A percentile compares a stretch with the other conserved stretches of the same genome.
phyloP scores from a whole-genome alignment of 495 filamentous ascomycete species.

The Trichoderma asperelloides region DNA sequence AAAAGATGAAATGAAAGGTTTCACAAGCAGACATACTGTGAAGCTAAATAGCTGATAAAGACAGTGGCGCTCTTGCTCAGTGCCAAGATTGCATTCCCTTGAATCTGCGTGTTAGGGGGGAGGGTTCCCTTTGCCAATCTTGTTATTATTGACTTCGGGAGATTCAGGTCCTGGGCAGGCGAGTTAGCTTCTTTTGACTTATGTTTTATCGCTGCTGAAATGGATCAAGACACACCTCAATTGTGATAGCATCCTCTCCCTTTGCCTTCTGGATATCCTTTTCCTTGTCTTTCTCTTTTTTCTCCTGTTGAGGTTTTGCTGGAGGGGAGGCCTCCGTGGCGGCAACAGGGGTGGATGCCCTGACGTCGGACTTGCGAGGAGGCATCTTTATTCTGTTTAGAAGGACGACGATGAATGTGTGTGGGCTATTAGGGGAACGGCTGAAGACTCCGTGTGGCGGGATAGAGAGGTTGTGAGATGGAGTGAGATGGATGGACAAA shows the following conservation, averaged over 20 bases:
- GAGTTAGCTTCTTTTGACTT: not conserved
- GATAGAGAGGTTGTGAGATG: not conserved
- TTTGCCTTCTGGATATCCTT: conserved; percentile 22
- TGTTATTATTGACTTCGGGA: conserved; percentile 89
- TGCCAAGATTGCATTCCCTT: conserved; percentile 85
- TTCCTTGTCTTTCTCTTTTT: conserved; percentile 22
- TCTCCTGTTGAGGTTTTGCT: conserved; percentile 20
- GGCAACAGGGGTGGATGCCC: not conserved
- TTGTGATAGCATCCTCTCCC: conserved; percentile 26
- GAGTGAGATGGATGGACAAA: not conserved
- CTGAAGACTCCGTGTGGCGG: too few species aligned
- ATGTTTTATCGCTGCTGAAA: too few species aligned
- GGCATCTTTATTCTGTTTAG: conserved; percentile 21
- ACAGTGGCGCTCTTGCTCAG: conserved; percentile 91
- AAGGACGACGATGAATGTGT: not conserved
- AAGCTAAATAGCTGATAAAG: conserved; percentile 83
- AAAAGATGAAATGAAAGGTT: too few species aligned
- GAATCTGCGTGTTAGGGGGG: conserved; percentile 89
- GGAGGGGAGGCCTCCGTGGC: conserved; percentile 18
- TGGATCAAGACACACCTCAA: conserved; percentile 24
- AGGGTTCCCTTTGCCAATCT: conserved; percentile 93
- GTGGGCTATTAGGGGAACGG: not conserved
- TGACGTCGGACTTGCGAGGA: conserved; percentile 29
- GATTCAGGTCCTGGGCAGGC: conserved; percentile 63
- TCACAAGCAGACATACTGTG: conserved; percentile 53